Evolutionary conservation across 768 basidiomycete species (phyloP), one percentile per base, ranked within the genome.

Genomic region (Kondoa malvinella): DNA sequence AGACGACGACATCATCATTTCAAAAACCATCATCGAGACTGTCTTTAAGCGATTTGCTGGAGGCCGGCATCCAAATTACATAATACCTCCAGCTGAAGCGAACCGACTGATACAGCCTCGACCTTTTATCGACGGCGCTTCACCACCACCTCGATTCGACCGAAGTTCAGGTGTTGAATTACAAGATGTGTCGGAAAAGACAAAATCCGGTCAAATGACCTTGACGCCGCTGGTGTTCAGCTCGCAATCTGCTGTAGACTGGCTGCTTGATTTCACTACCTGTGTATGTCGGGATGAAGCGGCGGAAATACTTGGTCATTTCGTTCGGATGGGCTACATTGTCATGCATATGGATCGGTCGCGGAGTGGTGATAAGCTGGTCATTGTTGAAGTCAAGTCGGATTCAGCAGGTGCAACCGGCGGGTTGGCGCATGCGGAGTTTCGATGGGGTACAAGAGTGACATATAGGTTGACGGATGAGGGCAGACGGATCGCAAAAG

Each of bases 1-100:
- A 25, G 95, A 99, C 78, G 95, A 99, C 80, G 95, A 97, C 79
- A 92, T 99, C 76, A 92, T 95, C 76, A 87, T 97, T 69, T 88
- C 89, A 2, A 88, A 90, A 74, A 85, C 87, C 25, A 91, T 97
- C 71, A 86, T 99, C 77, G 92, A 90, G 25, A 87, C 90, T 68
- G 83, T 97, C 67, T 97, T 94, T 82, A 86, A 89, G 67, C 87
- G 92, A n/a, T 95, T 99, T 75, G 61, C 70, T 1, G 74, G 74
- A n/a, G 94, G 92, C 56, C 85, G 88, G 26, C 79, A 83, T 69
- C 85, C 95, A 67, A 97, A 97, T 77, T 86, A 89, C 76, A 59
- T 76, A 77, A 82, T 62, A 68, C 75, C 67, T 85, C 86, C 76
- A 80, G 83, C 70, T 83, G 85, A 71, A 89, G 92, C 73, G 82